Percentiles rank a stretch among this genome's conserved stretches.
Conservation (phyloP, 2,329 filamentous ascomycete species). For the Fusarium decemcellulare region DNA sequence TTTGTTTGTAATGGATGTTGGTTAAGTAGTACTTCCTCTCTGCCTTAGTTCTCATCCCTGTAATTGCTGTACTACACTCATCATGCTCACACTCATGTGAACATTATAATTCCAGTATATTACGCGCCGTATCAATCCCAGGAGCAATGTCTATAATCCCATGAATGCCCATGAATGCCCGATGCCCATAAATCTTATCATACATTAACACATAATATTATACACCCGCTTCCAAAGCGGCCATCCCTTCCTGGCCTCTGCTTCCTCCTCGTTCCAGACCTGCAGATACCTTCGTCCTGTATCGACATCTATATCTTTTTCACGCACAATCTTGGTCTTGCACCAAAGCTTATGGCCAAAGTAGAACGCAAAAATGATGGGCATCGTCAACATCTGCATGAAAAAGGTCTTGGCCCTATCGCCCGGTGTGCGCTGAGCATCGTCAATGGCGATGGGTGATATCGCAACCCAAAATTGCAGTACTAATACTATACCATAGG, state of each 20-base stretch:
- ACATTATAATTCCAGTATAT: no score
- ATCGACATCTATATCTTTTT: constrained; percentile 85
- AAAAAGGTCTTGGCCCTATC: constrained; percentile 76
- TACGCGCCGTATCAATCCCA: no score
- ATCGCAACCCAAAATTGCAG: constrained; percentile 91
- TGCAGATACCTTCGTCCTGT: constrained; percentile 90
- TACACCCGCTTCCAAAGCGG: constrained; percentile 82
- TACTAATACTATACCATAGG: constrained; percentile 83
- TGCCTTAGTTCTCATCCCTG: no score
- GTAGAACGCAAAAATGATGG: constrained; percentile 78
- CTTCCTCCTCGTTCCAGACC: constrained; percentile 82
- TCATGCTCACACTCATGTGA: no score
- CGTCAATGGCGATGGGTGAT: constrained; percentile 70
- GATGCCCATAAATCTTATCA: neutral
- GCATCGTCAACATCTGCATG: constrained; percentile 76
- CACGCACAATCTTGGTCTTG: constrained; percentile 75
- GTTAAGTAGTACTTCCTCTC: no score
- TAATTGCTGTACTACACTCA: no score
- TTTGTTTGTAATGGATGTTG: no score
- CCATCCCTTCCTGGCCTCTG: constrained; percentile 79
- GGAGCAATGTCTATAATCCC: no score
- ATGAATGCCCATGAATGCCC: no score
- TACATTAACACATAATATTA: constrained; percentile 74
- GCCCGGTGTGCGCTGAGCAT: neutral
- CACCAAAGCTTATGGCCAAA: constrained; percentile 81